Evolutionary conservation across 768 basidiomycete genomes (phyloP), one percentile per base, ranked within the genome.

Genomic region (Leccinellum luteum): DNA sequence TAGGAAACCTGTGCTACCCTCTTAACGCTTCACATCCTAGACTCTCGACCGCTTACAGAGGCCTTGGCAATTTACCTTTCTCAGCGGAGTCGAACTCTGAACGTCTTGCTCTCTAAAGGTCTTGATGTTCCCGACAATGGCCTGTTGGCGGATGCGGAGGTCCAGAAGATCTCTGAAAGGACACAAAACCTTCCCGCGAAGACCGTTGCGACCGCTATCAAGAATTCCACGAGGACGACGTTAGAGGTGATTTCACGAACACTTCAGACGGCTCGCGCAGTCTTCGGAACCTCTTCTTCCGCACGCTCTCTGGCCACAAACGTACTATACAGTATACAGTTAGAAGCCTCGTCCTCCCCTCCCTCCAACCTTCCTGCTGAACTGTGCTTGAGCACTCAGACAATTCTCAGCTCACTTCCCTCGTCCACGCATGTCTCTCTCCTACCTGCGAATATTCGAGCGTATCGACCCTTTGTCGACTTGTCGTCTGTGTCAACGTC

Each of bases 381-480:
- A 61, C 78, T 87, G 8, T 77, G 76, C 43, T 73, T 94, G 41
- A 85, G 85, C 5, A 91, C 92, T 0, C 81, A 86, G 47, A 71
- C 78, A 1, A 74, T 97, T 27, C 78, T 98, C 19, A 76, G 79
- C 25, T 79, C 80, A 10, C 79, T 96, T 23, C 93, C 93, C 0
- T 94, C 94, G 0, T 89, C 92, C 0, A 84, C 89, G 23, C 90
- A 94, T 61, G 85, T 94, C 59, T 81, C 86, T 15, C 80, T 92
- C 54, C 80, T 98, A 0, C 92, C 94, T 0, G 66, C 77, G 1
- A 81, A 77, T 57, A 81, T 98, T 58, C 81, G 81, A 61, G 79
- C 82, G 6, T 97, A 94, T 72, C 90, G 86, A 64, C 94, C 94
- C 9, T 95, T 91, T 69, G 82, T 96, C 59, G 88, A 94, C 64